Base-by-base conservation (phyloP, 495 filamentous ascomycete species). In the Trichoderma gamsii region DNA sequence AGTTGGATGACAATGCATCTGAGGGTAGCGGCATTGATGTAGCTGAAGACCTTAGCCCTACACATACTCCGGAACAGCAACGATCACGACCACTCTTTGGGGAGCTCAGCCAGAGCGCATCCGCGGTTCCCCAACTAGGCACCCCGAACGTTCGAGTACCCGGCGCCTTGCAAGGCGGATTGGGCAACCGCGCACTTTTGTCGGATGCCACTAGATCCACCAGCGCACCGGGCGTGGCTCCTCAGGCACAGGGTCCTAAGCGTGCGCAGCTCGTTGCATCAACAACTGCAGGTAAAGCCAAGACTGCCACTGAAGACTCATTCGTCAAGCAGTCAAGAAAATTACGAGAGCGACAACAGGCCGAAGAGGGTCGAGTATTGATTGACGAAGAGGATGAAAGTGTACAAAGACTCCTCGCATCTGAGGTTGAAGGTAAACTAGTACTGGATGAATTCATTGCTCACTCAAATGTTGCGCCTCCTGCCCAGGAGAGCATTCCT, bases 81-180 rank as follows among this genome's bases (percentile, higher is more conserved):
- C 80, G 72, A 46, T 69, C 70, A 27, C 80, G 79, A 32, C 70
- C 77, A 63, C 78, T 89, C 52, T 92, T 93, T 73, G 90, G 89
- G n/a, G 89, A 91, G 71, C 79, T 90, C 35, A 70, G 76, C 21
- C 83, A 80, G 27, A 75, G 76, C 63, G 81, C 83, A 61, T 80
- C 88, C 16, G 70, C 83, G 61, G 77, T 88, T 70, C 84, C 88
- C 8, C 84, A 86, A 52, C 86, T 88, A 35, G 84, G 80, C n/a
- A 72, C 80, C 38, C 63, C 84, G 77, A 87, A 86, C 66, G 89
- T 90, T 51, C 86, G 91, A 41, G 95, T 92, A 12, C 92, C 92
- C 15, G 95, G 92, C 71, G 92, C 92, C 0, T 79, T 92, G 3
- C 88, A 92, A 21, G 76, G 79, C 25, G 75, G 77, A 7, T 72